These are phyloP conservation scores for Rhinocladiella mackenziei DNA, from an alignment of 2,329 filamentous ascomycete genomes.

Conservation along the genomic window DNA sequence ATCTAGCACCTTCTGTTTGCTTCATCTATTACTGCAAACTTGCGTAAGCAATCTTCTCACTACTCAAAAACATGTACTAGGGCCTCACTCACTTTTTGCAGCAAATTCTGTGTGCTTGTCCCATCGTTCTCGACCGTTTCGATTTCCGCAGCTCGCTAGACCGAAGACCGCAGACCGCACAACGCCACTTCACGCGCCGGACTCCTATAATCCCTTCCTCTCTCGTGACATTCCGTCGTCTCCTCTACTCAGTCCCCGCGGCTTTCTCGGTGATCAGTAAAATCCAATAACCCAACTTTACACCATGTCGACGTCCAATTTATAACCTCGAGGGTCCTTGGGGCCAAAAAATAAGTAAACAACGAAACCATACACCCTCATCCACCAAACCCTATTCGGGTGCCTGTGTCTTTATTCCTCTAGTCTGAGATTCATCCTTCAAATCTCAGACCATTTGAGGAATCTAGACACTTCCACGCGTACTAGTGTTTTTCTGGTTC, in stretches of 20 bases:
- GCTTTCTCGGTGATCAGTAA: constrained; percentile 8
- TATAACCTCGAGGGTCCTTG: constrained; percentile 41
- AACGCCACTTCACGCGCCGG: constrained; percentile 15
- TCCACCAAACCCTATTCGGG: not conserved
- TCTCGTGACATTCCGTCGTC: constrained; percentile 2
- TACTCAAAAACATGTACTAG: constrained; percentile 8
- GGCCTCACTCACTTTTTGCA: constrained; percentile 7
- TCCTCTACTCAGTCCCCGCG: not conserved
- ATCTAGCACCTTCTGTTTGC: constrained; percentile 9
- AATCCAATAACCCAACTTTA: constrained; percentile 8
- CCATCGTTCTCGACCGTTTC: no score
- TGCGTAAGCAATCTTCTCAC: constrained; percentile 17
- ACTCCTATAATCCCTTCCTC: not conserved
- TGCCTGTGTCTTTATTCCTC: constrained; percentile 27
- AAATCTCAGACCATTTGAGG: not conserved
- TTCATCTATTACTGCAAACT: constrained; percentile 11
- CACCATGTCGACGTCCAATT: constrained; percentile 39
- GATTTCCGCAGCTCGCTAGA: no score
- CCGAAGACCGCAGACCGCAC: not conserved
- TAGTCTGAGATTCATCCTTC: constrained; percentile 14
- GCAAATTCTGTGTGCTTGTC: constrained; percentile 5
- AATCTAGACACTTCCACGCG: not conserved
- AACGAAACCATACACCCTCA: no score
- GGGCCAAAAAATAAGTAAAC: no score
- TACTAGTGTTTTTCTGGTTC: no score